phyloP scores from a whole-genome alignment of 2,329 filamentous ascomycete species.

The Atkinsonella hypoxylon region DNA sequence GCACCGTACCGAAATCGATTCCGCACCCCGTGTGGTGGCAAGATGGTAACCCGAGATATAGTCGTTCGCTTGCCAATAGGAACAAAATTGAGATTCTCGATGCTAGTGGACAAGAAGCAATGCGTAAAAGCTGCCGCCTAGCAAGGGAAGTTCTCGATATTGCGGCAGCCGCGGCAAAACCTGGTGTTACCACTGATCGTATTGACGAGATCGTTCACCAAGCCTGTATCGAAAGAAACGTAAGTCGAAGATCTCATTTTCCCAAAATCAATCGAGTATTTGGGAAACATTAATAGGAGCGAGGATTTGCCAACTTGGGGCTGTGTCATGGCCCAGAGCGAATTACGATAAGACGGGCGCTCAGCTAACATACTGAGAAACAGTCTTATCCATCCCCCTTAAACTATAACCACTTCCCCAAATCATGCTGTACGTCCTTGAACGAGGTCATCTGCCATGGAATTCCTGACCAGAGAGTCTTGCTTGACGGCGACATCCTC shows the following conservation, averaged over 20 bases:
- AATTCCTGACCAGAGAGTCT: slow-evolving; percentile 79
- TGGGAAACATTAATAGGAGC: background rate
- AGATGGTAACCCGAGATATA: slow-evolving; percentile 61
- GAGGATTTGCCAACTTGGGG: background rate
- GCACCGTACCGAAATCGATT: slow-evolving; percentile 69
- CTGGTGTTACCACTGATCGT: slow-evolving; percentile 92
- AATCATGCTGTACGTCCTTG: slow-evolving; percentile 90
- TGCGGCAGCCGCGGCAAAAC: slow-evolving; percentile 68
- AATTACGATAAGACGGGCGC: background rate
- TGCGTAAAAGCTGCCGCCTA: slow-evolving; percentile 83
- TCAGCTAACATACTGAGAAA: slow-evolving; percentile 3
- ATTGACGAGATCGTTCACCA: slow-evolving; percentile 94
- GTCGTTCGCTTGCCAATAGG: slow-evolving; percentile 49
- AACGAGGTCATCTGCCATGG: slow-evolving; percentile 99
- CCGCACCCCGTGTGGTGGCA: slow-evolving; percentile 76
- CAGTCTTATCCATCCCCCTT: slow-evolving; percentile 90
- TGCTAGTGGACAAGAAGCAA: slow-evolving; percentile 68
- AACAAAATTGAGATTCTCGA: slow-evolving; percentile 78
- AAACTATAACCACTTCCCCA: slow-evolving; percentile 94
- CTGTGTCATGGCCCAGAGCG: background rate
- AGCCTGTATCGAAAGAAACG: slow-evolving; percentile 83
- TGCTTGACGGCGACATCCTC: slow-evolving; percentile 88
- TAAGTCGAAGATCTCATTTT: slow-evolving; percentile 32
- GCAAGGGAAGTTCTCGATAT: slow-evolving; percentile 89
- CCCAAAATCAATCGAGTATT: background rate